Evolutionary conservation across 129 eudicot species (phyloP).

Genomic region (Smallanthus sonchifolius): DNA sequence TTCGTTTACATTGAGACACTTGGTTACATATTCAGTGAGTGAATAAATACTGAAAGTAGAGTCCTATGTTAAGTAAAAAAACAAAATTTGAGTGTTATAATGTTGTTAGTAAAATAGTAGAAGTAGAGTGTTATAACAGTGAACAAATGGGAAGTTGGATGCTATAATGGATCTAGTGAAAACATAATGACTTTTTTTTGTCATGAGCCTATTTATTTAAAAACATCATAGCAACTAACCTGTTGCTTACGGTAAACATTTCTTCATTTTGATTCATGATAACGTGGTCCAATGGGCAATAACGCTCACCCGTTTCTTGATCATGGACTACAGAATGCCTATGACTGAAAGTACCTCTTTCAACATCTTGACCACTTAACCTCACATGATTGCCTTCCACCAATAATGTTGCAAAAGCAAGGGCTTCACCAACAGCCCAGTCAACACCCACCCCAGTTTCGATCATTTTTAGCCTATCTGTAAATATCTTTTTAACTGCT

Average conservation of each 20-base stretch:
- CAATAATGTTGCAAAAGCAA: conserved; percentile 90
- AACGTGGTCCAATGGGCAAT: conserved; percentile 85
- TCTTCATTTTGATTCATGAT: conserved; percentile 69
- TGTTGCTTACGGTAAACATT: conserved; percentile 97
- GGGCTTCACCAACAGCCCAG: conserved; percentile 98
- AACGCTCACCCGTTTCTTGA: conserved; percentile 82
- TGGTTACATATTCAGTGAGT: not conserved
- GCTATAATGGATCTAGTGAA: not conserved
- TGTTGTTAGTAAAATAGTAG: not conserved
- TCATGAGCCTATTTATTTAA: not conserved
- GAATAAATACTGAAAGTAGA: not conserved
- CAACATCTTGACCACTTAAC: conserved; percentile 96
- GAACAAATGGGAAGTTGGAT: not conserved
- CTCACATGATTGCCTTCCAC: conserved; percentile 95
- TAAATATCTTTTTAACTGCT: conserved; percentile 80
- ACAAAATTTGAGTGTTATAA: too few relatives aligned
- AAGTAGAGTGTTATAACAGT: not conserved
- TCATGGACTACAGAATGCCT: conserved; percentile 89
- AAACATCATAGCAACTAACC: conserved; percentile 39
- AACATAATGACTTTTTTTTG: not conserved
- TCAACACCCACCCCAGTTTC: conserved; percentile 68
- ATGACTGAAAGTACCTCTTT: conserved; percentile 95
- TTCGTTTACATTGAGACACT: not conserved
- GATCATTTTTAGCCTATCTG: conserved; percentile 58
- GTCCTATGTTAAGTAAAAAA: not conserved